Percentiles rank a stretch among this genome's conserved stretches.
Conservation (phyloP, 306 rosid species). For the Luffa aegyptiaca region DNA sequence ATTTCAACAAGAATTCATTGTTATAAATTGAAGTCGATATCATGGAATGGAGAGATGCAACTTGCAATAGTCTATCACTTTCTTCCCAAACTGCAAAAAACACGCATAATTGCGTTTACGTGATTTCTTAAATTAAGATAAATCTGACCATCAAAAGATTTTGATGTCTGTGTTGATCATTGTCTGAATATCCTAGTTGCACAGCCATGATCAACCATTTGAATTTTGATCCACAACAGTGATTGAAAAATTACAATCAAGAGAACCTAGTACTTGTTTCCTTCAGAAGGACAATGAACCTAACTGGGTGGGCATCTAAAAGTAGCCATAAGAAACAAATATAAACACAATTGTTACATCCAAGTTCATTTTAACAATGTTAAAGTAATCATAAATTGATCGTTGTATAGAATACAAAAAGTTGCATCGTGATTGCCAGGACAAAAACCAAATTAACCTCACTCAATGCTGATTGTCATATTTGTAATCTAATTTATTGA, state of each 20-base stretch:
- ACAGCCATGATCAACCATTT: neutral
- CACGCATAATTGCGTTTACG: neutral
- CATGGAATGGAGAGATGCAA: neutral
- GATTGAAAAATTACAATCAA: neutral
- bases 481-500: neutral
- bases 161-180: neutral
- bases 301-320: neutral
- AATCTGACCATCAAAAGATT: neutral
- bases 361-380: neutral
- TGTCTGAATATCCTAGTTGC: neutral
- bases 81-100: neutral
- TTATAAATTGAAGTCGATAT: neutral
- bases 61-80: neutral
- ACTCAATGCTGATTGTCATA: neutral
- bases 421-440: neutral
- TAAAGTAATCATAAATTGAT: neutral
- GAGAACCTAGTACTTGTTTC: neutral
- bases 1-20: neutral
- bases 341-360: neutral
- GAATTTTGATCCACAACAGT: neutral
- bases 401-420: neutral
- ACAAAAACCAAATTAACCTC: neutral
- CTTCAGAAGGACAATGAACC: neutral
- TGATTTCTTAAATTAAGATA: neutral
- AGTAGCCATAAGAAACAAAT: neutral